Evolutionary conservation across 805 yeast genomes (phyloP).

Genomic region (Hanseniaspora occidentalis): DNA sequence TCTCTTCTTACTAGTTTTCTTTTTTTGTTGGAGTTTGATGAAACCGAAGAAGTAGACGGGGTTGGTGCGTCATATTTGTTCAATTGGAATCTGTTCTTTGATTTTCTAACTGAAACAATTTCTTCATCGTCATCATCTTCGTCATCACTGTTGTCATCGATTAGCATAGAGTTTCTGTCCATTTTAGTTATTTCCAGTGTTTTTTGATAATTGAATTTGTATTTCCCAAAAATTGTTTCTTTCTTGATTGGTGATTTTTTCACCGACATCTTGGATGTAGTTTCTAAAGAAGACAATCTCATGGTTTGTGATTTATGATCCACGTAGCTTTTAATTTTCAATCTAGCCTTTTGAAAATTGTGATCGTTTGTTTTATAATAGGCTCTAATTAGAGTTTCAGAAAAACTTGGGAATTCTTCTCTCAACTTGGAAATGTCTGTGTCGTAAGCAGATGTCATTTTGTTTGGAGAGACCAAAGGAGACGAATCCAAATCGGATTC

Average conservation of each 20-base stretch:
- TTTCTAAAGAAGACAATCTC: not conserved
- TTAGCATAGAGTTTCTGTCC: not conserved
- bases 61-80: not conserved
- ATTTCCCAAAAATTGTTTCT: not conserved
- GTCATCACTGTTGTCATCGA: too few species aligned
- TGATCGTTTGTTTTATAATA: slow-evolving; percentile 14
- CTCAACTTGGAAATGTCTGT: slow-evolving; percentile 14
- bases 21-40: slow-evolving; percentile 21
- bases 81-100: slow-evolving; percentile 3
- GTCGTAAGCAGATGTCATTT: slow-evolving; percentile 3
- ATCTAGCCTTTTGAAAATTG: not conserved
- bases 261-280: not conserved
- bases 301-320: not conserved
- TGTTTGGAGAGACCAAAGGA: not conserved
- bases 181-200: not conserved
- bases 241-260: not conserved
- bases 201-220: not conserved
- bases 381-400: slow-evolving; percentile 25
- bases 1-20: slow-evolving; percentile 31
- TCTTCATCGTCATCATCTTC: not conserved
- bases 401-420: slow-evolving; percentile 23
- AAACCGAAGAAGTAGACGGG: not conserved
- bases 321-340: not conserved
- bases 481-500: not conserved
- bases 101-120: not conserved